Conservation (phyloP, 805 yeast species). For the Cyberlindnera euphorbiiphila region DNA sequence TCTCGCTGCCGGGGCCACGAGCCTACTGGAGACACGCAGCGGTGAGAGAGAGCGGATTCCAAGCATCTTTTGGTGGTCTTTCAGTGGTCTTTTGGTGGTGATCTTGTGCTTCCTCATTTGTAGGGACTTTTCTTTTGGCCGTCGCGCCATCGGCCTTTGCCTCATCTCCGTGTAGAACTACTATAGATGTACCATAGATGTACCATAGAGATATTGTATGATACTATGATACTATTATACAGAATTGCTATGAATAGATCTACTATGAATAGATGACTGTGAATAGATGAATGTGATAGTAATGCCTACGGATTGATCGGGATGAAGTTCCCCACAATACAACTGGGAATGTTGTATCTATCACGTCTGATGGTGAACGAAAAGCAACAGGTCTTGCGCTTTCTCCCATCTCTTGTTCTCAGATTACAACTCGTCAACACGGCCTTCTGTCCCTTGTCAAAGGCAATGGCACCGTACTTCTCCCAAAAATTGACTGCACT, state of each 20-base stretch:
- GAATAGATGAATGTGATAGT: background rate
- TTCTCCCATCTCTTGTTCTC: constrained; percentile 76
- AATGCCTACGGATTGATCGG: constrained; percentile 51
- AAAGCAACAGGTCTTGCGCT: constrained; percentile 83
- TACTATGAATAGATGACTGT: background rate
- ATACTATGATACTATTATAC: background rate
- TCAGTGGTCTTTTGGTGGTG: no score
- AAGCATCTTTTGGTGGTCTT: constrained; percentile 1
- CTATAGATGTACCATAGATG: no score
- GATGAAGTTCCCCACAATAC: constrained; percentile 92
- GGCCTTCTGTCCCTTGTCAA: constrained; percentile 93
- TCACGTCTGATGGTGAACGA: constrained; percentile 92
- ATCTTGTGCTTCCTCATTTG: no score
- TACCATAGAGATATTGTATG: no score
- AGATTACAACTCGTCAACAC: constrained; percentile 88
- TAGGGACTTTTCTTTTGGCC: no score
- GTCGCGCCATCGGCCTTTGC: no score
- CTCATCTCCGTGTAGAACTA: no score
- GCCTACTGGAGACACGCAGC: constrained; percentile 1
- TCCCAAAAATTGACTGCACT: constrained; percentile 98
- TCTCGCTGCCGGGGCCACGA: background rate
- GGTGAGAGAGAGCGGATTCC: background rate
- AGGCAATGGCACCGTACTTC: constrained; percentile 93
- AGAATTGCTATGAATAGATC: background rate
- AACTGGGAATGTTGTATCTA: constrained; percentile 89